Evolutionary conservation across 441 rosid species (phyloP), one percentile per base, ranked within the genome.

Genomic region (Adansonia rubrostipa): DNA sequence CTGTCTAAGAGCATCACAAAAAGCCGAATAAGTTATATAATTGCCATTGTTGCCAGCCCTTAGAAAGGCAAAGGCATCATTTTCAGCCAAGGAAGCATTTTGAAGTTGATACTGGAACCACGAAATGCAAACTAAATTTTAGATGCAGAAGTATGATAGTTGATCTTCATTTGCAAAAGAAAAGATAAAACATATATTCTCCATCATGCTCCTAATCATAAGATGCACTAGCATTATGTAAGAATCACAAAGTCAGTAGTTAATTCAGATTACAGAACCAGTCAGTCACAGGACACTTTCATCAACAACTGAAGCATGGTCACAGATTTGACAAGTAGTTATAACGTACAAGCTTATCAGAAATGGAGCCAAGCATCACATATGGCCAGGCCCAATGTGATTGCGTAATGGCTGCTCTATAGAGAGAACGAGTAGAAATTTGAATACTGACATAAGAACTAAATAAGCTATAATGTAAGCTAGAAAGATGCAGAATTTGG

Each of bases 1-100:
- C 98, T 86, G 94, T 61, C 87, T 80, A 78, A 95, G 95, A 70
- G 92, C 98, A 81, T 88, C 87, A 80, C 94, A 90, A 83, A 95
- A 95, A 40, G 84, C 85, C 14, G 89, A 78, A 78, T 88, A 89
- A 17, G 93, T 91, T 45, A 92, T 81, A 72, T 78, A 81, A 85
- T 88, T 86, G 79, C 75, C 82, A 17, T 75, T 82, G 77, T 86
- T 85, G 3, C 87, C 91, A 14, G 82, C 92, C 83, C 90, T 92
- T 6, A 95, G 77, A 73, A 91, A 88, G 58, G 89, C 86, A 83
- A 89, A 93, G 50, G 95, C 93, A 76, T 86, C 86, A 7, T 77
- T 85, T 80, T 87, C 95, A 17, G 83, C 84, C 81, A 83, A 80
- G 4, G 88, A 92, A 81, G 92, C 92, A 82, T 83, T 91, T 58